Evolutionary conservation across 2,329 filamentous ascomycete genomes (phyloP).

Genomic region (Chrysosphaeria jannelii): DNA sequence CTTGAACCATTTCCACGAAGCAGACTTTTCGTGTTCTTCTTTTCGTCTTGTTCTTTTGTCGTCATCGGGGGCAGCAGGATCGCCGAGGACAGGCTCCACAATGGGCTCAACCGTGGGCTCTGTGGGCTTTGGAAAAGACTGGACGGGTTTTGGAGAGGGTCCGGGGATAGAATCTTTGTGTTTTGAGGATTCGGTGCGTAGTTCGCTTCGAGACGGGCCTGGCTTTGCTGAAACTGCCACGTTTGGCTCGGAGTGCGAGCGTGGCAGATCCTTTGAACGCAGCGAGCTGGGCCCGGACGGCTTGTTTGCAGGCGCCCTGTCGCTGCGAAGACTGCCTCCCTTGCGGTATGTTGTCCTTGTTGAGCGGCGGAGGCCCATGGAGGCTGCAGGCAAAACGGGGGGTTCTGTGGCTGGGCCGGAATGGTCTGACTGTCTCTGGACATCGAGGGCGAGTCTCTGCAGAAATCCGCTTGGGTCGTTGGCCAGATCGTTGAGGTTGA

Average conservation of each 20-base stretch:
- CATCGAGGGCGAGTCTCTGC: constrained; percentile 31
- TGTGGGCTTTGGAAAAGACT: constrained; percentile 33
- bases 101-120: too few species aligned
- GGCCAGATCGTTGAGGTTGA: constrained; percentile 56
- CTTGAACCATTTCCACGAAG: constrained; percentile 58
- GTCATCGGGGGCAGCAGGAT: constrained; percentile 34
- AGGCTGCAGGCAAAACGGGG: constrained; percentile 56
- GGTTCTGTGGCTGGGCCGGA: constrained; percentile 27
- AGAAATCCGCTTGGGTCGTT: constrained; percentile 47
- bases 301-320: constrained; percentile 31
- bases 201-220: constrained; percentile 47
- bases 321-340: constrained; percentile 58
- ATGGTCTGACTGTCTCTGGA: constrained; percentile 13
- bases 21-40: constrained; percentile 45
- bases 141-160: constrained; percentile 26
- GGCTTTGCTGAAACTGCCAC: too few species aligned
- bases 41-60: constrained; percentile 46
- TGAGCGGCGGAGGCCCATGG: constrained; percentile 56
- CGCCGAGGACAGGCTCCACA: too few species aligned
- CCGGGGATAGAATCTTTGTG: constrained; percentile 16
- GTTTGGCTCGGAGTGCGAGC: background rate
- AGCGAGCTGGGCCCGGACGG: too few species aligned
- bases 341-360: constrained; percentile 76
- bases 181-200: constrained; percentile 11
- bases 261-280: background rate